Evolutionary conservation across 2,329 filamentous ascomycete species (phyloP), one percentile per base, ranked within the genome.

Genomic region (Microsporum audouinii): DNA sequence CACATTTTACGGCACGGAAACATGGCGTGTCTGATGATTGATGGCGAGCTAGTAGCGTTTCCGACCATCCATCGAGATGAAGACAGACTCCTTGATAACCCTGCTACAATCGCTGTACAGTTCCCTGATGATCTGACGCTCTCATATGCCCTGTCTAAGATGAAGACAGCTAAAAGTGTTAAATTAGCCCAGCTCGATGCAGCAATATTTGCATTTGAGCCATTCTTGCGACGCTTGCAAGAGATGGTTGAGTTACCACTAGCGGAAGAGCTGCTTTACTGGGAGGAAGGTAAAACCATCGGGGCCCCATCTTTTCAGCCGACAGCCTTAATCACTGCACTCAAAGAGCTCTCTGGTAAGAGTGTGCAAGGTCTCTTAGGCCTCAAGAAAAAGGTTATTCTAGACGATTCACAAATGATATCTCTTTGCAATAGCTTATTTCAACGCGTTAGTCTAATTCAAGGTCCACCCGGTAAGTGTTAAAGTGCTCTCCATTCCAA

Each of bases 181-280:
- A 67, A 72, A 8, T 83, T 88, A 47, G 70, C 84, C 0, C 72
- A 83, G 4, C 79, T 88, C 0, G 80, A 86, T 55, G 86, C 86
- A 0, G 78, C 86, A 0, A 77, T 86, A 0, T 89, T 88, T 68
- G 82, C 85, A 0, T 88, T 84, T 62, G 83, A 88, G 60, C 86
- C 87, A 0, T 77, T 89, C 1, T 69, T 89, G 1, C 70, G 79
- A 43, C 78, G 80, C 1, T 72, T 89, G 1, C 79, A 87, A 67
- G 70, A 74, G 0, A 81, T 84, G 36, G 75, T 68, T 0, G 77
- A 83, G 2, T 60, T 88, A 0, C 81, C 85, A 0, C 71, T 89
- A 0, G 73, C 80, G 3, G 70, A 80, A 1, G 73, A 80, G 36
- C 66, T 88, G 0, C 69, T 87, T 2, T 66, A 70, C 29, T 73